Percentiles rank a stretch among this genome's conserved stretches.
Evolutionary conservation across 805 yeast genomes (phyloP).

Genomic region (Cyberlindnera euphorbiae): DNA sequence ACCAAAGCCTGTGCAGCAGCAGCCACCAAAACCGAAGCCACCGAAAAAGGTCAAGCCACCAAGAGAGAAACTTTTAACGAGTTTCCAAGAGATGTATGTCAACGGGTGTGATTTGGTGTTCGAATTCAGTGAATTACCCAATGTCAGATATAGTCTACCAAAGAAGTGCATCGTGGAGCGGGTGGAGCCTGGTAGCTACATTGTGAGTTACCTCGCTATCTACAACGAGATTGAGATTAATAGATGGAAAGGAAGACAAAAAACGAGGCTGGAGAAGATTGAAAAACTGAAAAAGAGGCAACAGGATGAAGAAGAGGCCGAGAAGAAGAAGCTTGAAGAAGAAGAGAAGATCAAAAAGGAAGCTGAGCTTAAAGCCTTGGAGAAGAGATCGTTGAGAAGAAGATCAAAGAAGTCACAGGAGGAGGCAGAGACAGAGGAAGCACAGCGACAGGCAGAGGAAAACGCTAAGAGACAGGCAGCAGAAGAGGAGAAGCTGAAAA

Average conservation of each 20-base stretch:
- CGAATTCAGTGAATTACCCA: constrained; percentile 78
- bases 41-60: constrained; percentile 23
- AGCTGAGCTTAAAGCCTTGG: constrained; percentile 16
- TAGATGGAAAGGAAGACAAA: constrained; percentile 19
- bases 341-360: constrained; percentile 13
- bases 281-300: constrained; percentile 15
- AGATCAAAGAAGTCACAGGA: constrained; percentile 6
- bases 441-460: constrained; percentile 1
- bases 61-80: constrained; percentile 59
- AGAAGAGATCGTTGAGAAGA: constrained; percentile 13
- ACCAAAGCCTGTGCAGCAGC: too few species aligned
- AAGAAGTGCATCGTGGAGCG: constrained; percentile 71
- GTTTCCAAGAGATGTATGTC: constrained; percentile 70
- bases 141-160: constrained; percentile 71
- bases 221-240: constrained; percentile 24
- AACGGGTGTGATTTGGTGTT: constrained; percentile 70
- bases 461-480: constrained; percentile 7
- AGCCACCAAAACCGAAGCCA: constrained; percentile 10
- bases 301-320: constrained; percentile 15
- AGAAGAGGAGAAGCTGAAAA: constrained; percentile 13
- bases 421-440: constrained; percentile 12
- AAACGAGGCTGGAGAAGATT: constrained; percentile 18
- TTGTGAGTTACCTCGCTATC: constrained; percentile 34
- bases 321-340: constrained; percentile 25
- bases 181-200: constrained; percentile 29